Conservation (phyloP, 192 early-diverging fungal genomes). For the Gryganskiella cystojenkinii region DNA sequence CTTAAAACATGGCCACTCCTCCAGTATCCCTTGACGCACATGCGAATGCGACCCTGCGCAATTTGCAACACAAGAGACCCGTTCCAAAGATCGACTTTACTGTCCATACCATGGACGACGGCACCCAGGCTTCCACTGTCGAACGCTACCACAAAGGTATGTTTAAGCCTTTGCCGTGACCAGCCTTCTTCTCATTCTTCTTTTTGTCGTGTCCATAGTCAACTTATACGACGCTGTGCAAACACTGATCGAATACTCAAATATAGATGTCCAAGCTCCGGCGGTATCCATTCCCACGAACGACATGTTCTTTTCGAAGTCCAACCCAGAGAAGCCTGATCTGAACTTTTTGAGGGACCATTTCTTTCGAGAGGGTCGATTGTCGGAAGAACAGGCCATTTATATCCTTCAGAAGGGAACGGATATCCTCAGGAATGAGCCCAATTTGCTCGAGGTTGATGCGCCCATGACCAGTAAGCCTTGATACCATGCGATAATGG, state of each 20-base stretch:
- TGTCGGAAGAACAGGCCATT: conserved; percentile 91
- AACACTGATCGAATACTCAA: background rate
- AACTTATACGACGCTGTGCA: too few relatives aligned
- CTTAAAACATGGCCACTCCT: background rate
- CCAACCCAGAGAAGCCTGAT: conserved; percentile 72
- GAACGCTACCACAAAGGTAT: conserved; percentile 82
- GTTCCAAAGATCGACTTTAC: conserved; percentile 79
- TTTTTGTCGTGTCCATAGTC: background rate
- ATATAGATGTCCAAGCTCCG: conserved; percentile 60
- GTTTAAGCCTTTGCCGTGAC: too few relatives aligned
- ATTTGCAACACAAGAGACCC: conserved; percentile 47
- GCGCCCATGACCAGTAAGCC: conserved; percentile 86
- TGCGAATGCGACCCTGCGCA: conserved; percentile 29
- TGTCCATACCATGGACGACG: conserved; percentile 76
- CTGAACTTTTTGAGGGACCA: conserved; percentile 85
- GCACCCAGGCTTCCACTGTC: conserved; percentile 72
- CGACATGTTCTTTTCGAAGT: conserved; percentile 62
- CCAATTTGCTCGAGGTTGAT: conserved; percentile 85
- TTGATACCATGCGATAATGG: background rate
- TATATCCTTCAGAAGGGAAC: conserved; percentile 85
- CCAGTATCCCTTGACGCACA: conserved; percentile 10
- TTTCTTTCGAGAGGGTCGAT: conserved; percentile 90
- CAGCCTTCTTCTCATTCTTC: background rate
- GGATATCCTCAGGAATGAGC: conserved; percentile 80
- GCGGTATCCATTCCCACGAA: conserved; percentile 55